phyloP scores from a whole-genome alignment of 306 rosid species.

The Styphnolobium japonicum region DNA sequence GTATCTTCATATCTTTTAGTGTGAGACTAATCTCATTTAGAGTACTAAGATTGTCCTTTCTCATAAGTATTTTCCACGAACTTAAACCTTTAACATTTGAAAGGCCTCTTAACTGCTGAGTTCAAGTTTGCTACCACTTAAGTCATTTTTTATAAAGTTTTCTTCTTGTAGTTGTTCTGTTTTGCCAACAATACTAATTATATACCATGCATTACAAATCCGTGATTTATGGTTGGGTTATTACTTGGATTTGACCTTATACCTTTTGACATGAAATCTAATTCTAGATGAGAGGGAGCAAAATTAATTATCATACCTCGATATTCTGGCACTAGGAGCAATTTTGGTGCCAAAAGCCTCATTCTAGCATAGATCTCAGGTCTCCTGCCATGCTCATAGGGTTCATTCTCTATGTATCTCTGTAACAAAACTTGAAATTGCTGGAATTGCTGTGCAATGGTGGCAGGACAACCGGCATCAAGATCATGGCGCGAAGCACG shows the following conservation, averaged over 20 bases:
- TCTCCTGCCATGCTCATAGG: constrained; percentile 83
- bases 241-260: background rate
- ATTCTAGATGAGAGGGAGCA: background rate
- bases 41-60: no score
- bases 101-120: no score
- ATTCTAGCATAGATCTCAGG: constrained; percentile 88
- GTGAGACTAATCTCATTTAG: no score
- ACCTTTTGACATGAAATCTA: constrained; percentile 42
- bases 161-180: background rate
- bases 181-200: background rate
- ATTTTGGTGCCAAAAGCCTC: constrained; percentile 93
- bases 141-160: no score
- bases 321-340: constrained; percentile 89
- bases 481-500: constrained; percentile 29
- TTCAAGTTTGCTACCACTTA: no score
- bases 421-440: constrained; percentile 83
- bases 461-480: constrained; percentile 57
- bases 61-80: no score
- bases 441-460: constrained; percentile 75
- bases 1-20: no score
- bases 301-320: constrained; percentile 51
- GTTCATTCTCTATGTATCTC: constrained; percentile 81
- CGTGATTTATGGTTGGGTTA: background rate
- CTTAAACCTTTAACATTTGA: no score
- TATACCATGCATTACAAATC: background rate